phyloP scores from a whole-genome alignment of 768 basidiomycete genomes.

The Lactarius quietus region DNA sequence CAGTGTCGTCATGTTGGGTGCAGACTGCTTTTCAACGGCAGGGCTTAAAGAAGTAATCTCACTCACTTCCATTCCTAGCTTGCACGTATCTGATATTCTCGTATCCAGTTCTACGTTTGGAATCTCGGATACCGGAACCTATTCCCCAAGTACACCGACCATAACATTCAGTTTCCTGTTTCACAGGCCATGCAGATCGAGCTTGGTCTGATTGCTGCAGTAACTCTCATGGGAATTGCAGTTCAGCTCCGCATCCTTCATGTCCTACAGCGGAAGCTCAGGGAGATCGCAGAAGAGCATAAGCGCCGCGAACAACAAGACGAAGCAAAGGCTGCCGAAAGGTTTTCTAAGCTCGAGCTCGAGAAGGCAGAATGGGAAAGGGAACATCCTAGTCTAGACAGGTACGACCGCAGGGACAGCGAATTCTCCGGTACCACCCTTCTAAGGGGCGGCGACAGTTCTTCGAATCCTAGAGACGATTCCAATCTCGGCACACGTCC shows the following conservation, averaged over 20 bases:
- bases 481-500: constrained; percentile 53
- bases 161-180: constrained; percentile 74
- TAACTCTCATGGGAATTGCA: constrained; percentile 82
- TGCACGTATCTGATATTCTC: constrained; percentile 18
- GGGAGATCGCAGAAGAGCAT: constrained; percentile 75
- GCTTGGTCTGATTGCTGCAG: constrained; percentile 79
- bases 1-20: constrained; percentile 85
- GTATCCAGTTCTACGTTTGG: constrained; percentile 84
- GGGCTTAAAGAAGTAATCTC: constrained; percentile 80
- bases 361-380: constrained; percentile 87
- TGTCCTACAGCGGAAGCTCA: constrained; percentile 72
- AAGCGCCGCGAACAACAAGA: constrained; percentile 69
- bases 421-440: constrained; percentile 59
- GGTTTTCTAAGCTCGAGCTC: constrained; percentile 57
- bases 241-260: constrained; percentile 86
- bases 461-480: constrained; percentile 44
- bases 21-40: constrained; percentile 90
- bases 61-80: background rate
- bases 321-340: constrained; percentile 67
- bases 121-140: constrained; percentile 83
- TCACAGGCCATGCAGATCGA: constrained; percentile 92
- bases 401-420: constrained; percentile 62
- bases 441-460: constrained; percentile 50
- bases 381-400: constrained; percentile 64
- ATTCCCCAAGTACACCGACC: constrained; percentile 70